Evolutionary conservation across 257 asterid species (phyloP).

Genomic region (Orobanche coerulescens): DNA sequence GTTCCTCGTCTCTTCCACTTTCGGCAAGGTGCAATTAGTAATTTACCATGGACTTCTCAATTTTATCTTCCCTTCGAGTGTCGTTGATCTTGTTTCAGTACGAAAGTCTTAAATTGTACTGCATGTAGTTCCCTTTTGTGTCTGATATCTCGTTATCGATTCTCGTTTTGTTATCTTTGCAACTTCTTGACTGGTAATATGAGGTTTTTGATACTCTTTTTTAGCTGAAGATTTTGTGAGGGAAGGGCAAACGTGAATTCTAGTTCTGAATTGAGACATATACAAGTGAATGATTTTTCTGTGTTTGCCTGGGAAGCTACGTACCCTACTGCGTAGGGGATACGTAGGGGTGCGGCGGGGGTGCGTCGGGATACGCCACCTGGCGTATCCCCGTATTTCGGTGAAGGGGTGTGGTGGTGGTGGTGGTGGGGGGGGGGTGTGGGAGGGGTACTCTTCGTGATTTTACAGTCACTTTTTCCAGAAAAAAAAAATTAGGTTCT

Average conservation of each 20-base stretch:
- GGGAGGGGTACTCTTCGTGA: too few relatives aligned
- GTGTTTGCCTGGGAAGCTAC: too few relatives aligned
- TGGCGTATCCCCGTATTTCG: too few relatives aligned
- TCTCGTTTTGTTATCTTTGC: neutral
- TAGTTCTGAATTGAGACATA: slow-evolving; percentile 6
- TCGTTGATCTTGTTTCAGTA: slow-evolving; percentile 15
- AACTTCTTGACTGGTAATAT: slow-evolving; percentile 9
- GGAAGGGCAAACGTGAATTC: slow-evolving; percentile 11
- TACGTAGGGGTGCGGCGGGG: too few relatives aligned
- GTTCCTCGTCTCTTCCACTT: slow-evolving; percentile 23
- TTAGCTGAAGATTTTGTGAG: slow-evolving; percentile 14
- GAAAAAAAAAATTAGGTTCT: too few relatives aligned
- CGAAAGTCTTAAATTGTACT: neutral
- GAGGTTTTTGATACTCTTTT: neutral
- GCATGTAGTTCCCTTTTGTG: slow-evolving; percentile 8
- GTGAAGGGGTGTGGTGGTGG: too few relatives aligned
- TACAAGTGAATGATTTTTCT: slow-evolving; percentile 1
- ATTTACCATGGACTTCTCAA: slow-evolving; percentile 13
- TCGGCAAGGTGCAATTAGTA: slow-evolving; percentile 31
- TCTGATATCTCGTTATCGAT: neutral
- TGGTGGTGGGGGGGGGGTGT: too few relatives aligned
- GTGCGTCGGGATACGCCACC: too few relatives aligned
- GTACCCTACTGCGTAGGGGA: too few relatives aligned
- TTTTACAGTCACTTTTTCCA: too few relatives aligned
- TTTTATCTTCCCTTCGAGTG: neutral